Percentiles rank a stretch among this genome's conserved stretches.
phyloP scores from a whole-genome alignment of 179 eudicot species.

The Spergularia azorica region DNA sequence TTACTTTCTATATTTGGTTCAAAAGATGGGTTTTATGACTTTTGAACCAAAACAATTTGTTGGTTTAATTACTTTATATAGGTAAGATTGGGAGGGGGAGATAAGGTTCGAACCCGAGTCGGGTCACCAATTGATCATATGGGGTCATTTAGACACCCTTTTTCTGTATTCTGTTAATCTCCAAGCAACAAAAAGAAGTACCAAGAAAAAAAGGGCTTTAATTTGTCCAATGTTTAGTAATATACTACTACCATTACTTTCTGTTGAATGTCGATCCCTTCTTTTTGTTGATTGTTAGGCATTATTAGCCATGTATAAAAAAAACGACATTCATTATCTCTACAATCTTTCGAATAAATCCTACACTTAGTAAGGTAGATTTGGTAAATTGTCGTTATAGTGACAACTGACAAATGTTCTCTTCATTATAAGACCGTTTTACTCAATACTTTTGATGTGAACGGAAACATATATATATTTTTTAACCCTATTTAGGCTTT shows the following conservation, averaged over 20 bases:
- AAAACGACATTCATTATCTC: too few species aligned
- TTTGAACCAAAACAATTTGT: conserved; percentile 37
- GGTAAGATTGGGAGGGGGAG: conserved; percentile 34
- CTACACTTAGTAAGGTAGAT: too few species aligned
- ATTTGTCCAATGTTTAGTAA: conserved; percentile 31
- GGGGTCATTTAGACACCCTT: conserved; percentile 27
- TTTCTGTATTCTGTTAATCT: conserved; percentile 31
- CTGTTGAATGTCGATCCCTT: background rate
- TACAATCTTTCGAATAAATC: too few species aligned
- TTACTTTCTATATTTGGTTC: conserved; percentile 37
- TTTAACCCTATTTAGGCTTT: background rate
- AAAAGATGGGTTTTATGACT: conserved; percentile 53
- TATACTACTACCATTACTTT: background rate
- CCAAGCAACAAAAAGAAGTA: conserved; percentile 7
- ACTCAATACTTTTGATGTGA: too few species aligned
- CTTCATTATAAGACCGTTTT: too few species aligned
- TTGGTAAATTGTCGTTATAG: too few species aligned
- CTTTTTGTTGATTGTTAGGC: conserved; percentile 15
- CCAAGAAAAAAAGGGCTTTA: conserved; percentile 35
- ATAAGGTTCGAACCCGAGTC: conserved; percentile 34
- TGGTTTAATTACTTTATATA: conserved; percentile 11
- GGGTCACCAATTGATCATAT: conserved; percentile 22
- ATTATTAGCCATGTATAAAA: conserved; percentile 1
- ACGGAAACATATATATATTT: background rate
- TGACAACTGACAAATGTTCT: too few species aligned